Base-by-base conservation (phyloP, 495 filamentous ascomycete genomes). In the Hypoxylon fragiforme region DNA sequence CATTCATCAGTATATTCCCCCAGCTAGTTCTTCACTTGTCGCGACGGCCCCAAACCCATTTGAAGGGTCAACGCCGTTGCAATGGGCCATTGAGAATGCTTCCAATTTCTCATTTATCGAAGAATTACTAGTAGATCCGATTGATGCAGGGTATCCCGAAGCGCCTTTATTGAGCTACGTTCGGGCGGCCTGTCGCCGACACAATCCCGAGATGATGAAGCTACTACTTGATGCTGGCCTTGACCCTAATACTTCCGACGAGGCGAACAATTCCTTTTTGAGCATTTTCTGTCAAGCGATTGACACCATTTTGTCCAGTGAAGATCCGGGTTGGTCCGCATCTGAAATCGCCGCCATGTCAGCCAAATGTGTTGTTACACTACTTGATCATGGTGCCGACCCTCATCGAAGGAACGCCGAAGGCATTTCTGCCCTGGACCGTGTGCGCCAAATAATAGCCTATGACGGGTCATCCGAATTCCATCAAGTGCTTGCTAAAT, bases 11-110 rank as follows among this genome's bases (percentile, higher is more conserved):
- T 16, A 20, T 3, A 22, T 54, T 1, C 19, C 0, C 15, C 47
- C 36, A 7, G 16, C 26, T 12, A 20, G 13, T 13, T 7, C 4
- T 30, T 8, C 22, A 5, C n/a, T 3, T 1, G 20, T 14, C 6
- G 1, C 5, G 13, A 7, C 36, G 21, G 2, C 11, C 14, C 44
- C 18, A 19, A 36, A 38, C 12, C 26, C 19, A 13, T 54, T 47
- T 14, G 48, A 49, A n/a, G n/a, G n/a, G 15, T 28, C 44, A n/a
- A 62, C 59, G 11, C 54, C 54, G 26, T 26, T 62, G 4, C 54
- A 39, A 21, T 62, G 59, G 54, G 59, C 54, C 3, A 58, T 62
- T n/a, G 18, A 38, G 7, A 35, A 31, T 31, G 50, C 48, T 12
- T 26, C 48, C n/a, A n/a, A n/a, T 19, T 0, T 44, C 4, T 20